phyloP scores from a whole-genome alignment of 164 flowering plant genomes.

The Hamamelis virginiana region DNA sequence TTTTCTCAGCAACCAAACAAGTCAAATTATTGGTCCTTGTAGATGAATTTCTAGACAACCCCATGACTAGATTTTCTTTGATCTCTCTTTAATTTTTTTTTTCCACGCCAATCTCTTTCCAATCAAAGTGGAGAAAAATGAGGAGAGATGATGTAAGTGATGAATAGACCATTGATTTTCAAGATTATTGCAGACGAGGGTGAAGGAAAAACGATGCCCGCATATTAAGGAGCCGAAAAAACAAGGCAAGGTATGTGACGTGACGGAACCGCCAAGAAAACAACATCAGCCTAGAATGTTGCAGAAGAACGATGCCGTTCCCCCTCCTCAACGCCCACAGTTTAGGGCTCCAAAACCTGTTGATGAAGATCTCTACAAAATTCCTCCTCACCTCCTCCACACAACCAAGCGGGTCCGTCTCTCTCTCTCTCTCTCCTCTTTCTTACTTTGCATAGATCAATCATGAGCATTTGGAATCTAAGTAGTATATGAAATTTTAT shows the following conservation, averaged over 20 bases:
- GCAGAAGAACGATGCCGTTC: slow-evolving; percentile 14
- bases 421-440: neutral
- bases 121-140: too few species aligned
- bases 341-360: slow-evolving; percentile 35
- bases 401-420: slow-evolving; percentile 29
- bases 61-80: too few species aligned
- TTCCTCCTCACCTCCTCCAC: slow-evolving; percentile 53
- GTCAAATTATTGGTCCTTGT: too few species aligned
- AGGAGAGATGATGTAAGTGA: neutral
- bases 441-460: too few species aligned
- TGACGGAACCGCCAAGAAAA: slow-evolving; percentile 33
- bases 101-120: too few species aligned
- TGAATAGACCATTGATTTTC: too few species aligned
- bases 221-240: slow-evolving; percentile 25
- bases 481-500: too few species aligned
- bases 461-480: too few species aligned
- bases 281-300: neutral
- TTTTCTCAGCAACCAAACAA: too few species aligned
- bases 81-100: too few species aligned
- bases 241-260: slow-evolving; percentile 38
- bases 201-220: slow-evolving; percentile 20
- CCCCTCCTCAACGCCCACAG: neutral
- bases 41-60: too few species aligned
- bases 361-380: slow-evolving; percentile 63
- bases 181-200: slow-evolving; percentile 13